Evolutionary conservation across 2,329 filamentous ascomycete genomes (phyloP).

Genomic region (Penicillium digitatum): DNA sequence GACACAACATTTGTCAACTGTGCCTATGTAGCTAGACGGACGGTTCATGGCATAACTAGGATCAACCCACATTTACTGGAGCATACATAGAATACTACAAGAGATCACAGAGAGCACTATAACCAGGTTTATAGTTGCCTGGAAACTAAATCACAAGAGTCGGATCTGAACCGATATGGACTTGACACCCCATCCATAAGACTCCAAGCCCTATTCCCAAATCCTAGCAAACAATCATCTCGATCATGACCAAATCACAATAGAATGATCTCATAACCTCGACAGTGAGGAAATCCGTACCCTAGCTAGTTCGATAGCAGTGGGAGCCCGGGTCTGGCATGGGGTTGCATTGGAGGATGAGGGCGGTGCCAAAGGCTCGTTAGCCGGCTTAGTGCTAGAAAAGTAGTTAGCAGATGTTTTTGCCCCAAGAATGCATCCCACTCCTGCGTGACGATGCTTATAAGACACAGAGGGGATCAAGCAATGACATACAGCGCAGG

Average conservation of each 20-base stretch:
- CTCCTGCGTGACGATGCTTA: not conserved
- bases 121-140: conserved; percentile 6
- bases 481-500: conserved; percentile 34
- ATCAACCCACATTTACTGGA: not conserved
- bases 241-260: conserved; percentile 4
- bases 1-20: not conserved
- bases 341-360: conserved; percentile 22
- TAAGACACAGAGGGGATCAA: not conserved
- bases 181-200: conserved; percentile 13
- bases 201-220: conserved; percentile 8
- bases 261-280: not conserved
- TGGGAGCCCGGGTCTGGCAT: conserved; percentile 23
- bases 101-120: not conserved
- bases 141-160: conserved; percentile 10
- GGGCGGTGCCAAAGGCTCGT: conserved; percentile 15
- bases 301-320: conserved; percentile 20
- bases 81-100: too few relatives aligned
- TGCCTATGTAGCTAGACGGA: not conserved
- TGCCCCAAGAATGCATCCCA: not conserved
- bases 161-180: conserved; percentile 2
- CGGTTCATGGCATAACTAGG: not conserved
- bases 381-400: conserved; percentile 24
- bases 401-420: conserved; percentile 14
- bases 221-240: conserved; percentile 7
- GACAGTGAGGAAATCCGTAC: not conserved